Base-by-base conservation (phyloP, 805 yeast species). In the Grigorovia yakushimaensis region DNA sequence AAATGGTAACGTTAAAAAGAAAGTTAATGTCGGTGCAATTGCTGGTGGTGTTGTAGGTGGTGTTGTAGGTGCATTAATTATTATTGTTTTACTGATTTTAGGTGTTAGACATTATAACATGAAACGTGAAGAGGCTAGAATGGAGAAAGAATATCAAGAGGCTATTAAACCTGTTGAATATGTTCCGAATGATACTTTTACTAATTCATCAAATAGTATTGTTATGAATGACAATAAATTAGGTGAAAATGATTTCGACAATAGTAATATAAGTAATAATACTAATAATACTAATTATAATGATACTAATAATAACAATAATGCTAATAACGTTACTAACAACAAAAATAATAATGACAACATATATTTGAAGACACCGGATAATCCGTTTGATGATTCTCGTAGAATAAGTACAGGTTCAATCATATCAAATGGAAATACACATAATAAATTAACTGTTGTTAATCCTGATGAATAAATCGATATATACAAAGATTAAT, bases 341-440 rank as follows among this genome's bases (percentile, higher is more conserved):
- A 40, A 20, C 15, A 39, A 24, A 11, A 38, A 22, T 39, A 33
- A 27, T 37, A 24, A 23, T 65, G 56, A 67, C 70, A 50, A 59
- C 71, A 2, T 17, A 6, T 21, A 27, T 17, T 13, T n/a, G 17
- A 42, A 36, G 13, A 27, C 42, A 6, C 17, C 18, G 5, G 30
- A 13, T 15, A 81, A 83, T 58, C 88, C 88, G 46, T 81, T 83
- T 57, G 78, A 77, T 21, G 95, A 94, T 37, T 78, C 89, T 60
- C 79, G 95, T 59, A 72, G 96, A 53, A 73, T 86, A 51, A 80
- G 88, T 57, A 91, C 85, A 57, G 96, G 96, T 4, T 81, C 91
- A 2, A 70, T 89, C 46, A 89, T 94, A 10, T 94, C 93, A 10
- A 79, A 86, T 4, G 93, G 46, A 11, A 82, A 60, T n/a, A 50